phyloP scores from a whole-genome alignment of 768 basidiomycete species.

The Boletus fagicola region DNA sequence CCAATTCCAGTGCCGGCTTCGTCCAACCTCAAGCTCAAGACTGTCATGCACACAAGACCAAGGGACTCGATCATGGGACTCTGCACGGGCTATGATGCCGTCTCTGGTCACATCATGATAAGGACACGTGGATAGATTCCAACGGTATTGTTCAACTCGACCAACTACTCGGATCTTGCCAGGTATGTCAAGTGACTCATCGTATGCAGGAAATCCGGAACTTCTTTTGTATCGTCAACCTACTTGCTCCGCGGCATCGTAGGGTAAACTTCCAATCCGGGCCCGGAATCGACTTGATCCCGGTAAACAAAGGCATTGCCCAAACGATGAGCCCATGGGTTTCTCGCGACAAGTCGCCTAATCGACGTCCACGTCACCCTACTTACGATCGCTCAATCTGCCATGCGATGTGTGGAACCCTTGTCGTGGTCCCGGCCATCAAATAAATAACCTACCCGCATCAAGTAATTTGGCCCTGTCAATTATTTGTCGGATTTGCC shows the following conservation, averaged over 20 bases:
- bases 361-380: not conserved
- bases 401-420: not conserved
- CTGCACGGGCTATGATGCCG: not conserved
- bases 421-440: constrained; percentile 1
- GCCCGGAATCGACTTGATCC: not conserved
- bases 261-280: not conserved
- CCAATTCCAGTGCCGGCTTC: not conserved
- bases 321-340: not conserved
- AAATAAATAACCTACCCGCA: not conserved
- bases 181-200: not conserved
- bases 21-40: not conserved
- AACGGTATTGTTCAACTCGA: not conserved
- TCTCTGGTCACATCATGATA: not conserved
- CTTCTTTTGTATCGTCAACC: constrained; percentile 2
- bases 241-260: constrained; percentile 12
- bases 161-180: constrained; percentile 15
- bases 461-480: not conserved
- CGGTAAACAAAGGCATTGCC: constrained; percentile 10
- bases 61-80: not conserved
- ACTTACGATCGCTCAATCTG: not conserved
- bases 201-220: constrained; percentile 7
- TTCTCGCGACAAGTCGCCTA: not conserved
- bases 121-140: constrained; percentile 3
- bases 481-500: not conserved
- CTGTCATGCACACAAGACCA: not conserved